Evolutionary conservation across 345 rosid genomes (phyloP).

Genomic region (Firmiana major): DNA sequence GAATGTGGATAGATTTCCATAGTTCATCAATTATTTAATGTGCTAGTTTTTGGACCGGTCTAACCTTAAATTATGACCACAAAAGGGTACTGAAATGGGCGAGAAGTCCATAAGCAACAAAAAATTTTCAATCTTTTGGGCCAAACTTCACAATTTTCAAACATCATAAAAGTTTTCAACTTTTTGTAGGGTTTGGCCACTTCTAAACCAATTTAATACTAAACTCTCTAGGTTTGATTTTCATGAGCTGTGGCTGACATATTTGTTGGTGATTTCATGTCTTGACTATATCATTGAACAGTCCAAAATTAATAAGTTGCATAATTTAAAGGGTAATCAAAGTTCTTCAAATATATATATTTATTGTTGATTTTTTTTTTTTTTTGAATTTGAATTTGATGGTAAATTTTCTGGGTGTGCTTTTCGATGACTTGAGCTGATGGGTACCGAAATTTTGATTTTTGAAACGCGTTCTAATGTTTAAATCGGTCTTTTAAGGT

Average conservation of each 20-base stretch:
- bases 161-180: background rate
- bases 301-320: background rate
- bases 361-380: no score
- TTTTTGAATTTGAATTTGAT: no score
- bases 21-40: background rate
- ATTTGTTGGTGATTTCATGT: no score
- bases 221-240: background rate
- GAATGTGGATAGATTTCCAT: background rate
- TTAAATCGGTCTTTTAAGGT: no score
- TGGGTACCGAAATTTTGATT: no score
- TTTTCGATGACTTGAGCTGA: no score
- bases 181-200: background rate
- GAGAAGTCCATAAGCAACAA: background rate
- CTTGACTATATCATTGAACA: background rate
- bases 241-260: background rate
- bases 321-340: no score
- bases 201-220: background rate
- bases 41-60: background rate
- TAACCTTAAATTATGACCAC: background rate
- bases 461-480: no score
- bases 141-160: background rate
- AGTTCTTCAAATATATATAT: no score
- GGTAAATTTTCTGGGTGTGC: no score
- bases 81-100: background rate
- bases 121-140: background rate